phyloP scores from a whole-genome alignment of 108 stramenopile species.

The Nannochloropsis salina region DNA sequence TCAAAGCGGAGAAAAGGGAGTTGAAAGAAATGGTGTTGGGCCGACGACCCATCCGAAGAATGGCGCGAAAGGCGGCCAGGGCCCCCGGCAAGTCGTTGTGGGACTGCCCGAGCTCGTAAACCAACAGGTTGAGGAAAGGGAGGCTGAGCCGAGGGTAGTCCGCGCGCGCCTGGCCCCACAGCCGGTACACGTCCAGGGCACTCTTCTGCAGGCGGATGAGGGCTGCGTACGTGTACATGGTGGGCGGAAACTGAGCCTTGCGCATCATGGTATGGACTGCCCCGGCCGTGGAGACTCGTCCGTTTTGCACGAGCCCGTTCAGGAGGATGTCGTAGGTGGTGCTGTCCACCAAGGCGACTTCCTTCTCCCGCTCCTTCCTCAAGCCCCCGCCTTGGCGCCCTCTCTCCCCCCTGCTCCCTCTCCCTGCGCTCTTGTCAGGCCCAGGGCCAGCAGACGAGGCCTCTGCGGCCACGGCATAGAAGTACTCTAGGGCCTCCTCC shows the following conservation, averaged over 20 bases:
- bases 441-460: neutral
- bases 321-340: neutral
- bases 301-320: neutral
- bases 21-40: slow-evolving; percentile 3
- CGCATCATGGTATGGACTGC: neutral
- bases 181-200: neutral
- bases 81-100: neutral
- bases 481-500: neutral
- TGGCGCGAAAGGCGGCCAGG: slow-evolving; percentile 5
- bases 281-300: neutral
- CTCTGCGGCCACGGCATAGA: neutral
- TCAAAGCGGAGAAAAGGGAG: neutral
- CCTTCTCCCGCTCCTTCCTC: neutral
- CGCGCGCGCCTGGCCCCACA: neutral
- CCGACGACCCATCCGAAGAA: neutral
- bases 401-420: neutral
- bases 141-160: neutral
- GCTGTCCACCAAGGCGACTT: neutral
- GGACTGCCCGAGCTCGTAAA: slow-evolving; percentile 6
- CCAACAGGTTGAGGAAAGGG: slow-evolving; percentile 1
- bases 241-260: slow-evolving; percentile 15
- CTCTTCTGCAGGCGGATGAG: neutral
- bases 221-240: neutral
- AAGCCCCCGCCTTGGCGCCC: neutral
- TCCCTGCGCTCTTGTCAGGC: neutral